Conservation (phyloP, 2,329 filamentous ascomycete genomes). For the Aschersonia sp. region DNA sequence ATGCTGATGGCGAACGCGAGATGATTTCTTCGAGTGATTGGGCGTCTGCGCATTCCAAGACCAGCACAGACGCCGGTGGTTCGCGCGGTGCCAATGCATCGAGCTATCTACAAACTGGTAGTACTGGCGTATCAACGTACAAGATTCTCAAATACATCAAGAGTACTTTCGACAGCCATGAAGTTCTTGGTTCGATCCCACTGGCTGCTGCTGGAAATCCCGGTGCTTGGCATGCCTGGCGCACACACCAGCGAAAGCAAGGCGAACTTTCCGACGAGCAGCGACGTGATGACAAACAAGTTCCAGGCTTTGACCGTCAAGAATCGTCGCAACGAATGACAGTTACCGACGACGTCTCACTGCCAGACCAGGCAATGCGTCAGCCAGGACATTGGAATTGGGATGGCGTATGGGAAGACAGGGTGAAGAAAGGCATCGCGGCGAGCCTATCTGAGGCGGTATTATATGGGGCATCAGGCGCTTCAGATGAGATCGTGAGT, state of each 20-base stretch:
- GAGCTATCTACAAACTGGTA: conserved; percentile 25
- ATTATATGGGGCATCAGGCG: conserved; percentile 53
- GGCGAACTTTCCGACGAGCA: conserved; percentile 11
- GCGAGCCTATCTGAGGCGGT: conserved; percentile 66
- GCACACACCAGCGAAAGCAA: conserved; percentile 42
- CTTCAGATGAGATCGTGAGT: conserved; percentile 60
- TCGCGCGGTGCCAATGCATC: conserved; percentile 14
- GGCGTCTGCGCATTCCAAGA: conserved; percentile 5
- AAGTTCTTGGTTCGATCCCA: conserved; percentile 64
- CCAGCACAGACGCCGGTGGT: conserved; percentile 15
- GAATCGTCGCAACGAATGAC: not conserved
- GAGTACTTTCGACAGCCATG: conserved; percentile 65
- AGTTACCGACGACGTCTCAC: not conserved
- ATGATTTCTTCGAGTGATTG: conserved; percentile 12
- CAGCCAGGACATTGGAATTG: conserved; percentile 83
- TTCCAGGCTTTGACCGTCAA: not conserved
- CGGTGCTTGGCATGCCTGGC: conserved; percentile 91
- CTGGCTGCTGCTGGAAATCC: conserved; percentile 76
- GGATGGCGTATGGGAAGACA: conserved; percentile 92
- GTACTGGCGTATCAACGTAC: conserved; percentile 38
- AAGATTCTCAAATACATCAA: conserved; percentile 70
- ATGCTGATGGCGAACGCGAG: conserved; percentile 24
- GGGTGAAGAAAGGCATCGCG: conserved; percentile 67
- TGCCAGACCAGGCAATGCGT: conserved; percentile 4
- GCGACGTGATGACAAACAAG: not conserved